Conservation (phyloP, 2,329 filamentous ascomycete genomes). For the Diaporthe citri region DNA sequence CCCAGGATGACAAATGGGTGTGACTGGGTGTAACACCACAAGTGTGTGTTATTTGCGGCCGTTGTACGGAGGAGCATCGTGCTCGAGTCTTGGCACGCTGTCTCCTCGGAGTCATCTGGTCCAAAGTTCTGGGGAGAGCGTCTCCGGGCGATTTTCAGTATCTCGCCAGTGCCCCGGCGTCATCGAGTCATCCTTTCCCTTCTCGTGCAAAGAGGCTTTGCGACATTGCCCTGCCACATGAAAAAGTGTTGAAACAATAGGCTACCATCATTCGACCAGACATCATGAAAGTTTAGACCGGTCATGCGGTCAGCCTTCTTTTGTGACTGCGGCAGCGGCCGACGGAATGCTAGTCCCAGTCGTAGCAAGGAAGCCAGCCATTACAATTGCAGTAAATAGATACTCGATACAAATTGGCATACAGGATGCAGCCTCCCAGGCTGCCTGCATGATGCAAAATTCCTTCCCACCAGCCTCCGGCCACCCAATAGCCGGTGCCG, state of each 20-base stretch:
- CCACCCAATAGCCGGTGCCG: conserved; percentile 17
- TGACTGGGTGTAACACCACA: neutral
- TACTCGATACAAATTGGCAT: conserved; percentile 6
- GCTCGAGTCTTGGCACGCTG: neutral
- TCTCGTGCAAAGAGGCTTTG: neutral
- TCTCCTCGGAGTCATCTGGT: conserved; percentile 1
- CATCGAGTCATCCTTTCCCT: neutral
- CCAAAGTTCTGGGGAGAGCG: neutral
- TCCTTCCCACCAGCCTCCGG: neutral
- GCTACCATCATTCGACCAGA: neutral
- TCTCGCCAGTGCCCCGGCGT: neutral
- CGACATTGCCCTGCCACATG: neutral
- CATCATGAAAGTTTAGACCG: neutral
- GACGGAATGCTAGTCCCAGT: conserved; percentile 6
- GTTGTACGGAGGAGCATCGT: neutral
- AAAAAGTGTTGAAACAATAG: neutral
- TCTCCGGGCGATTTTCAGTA: neutral
- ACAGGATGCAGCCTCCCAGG: conserved; percentile 13
- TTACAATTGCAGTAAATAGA: conserved; percentile 28
- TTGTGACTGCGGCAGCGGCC: neutral
- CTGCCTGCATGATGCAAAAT: conserved; percentile 1
- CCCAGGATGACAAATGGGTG: conserved; percentile 21
- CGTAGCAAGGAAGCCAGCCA: conserved; percentile 14
- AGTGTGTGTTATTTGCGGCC: neutral
- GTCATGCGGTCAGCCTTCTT: conserved; percentile 8